Conservation (phyloP, 345 rosid genomes). For the Linum trigynum region DNA sequence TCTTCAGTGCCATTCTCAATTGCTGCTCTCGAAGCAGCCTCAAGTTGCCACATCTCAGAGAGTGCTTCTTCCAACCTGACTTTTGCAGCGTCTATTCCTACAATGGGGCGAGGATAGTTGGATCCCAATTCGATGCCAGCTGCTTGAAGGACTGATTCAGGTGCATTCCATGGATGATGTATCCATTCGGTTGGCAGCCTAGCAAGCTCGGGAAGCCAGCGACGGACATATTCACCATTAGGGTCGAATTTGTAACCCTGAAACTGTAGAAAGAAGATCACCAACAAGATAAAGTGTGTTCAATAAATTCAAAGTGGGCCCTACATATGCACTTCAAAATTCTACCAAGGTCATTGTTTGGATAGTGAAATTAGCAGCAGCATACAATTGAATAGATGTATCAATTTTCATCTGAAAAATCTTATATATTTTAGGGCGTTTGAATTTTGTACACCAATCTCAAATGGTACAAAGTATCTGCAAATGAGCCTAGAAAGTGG, state of each 20-base stretch:
- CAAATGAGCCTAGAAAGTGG: too few relatives aligned
- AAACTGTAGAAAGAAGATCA: constrained; percentile 34
- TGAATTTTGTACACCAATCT: too few relatives aligned
- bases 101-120: constrained; percentile 84
- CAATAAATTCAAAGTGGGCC: background rate
- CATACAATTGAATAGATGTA: too few relatives aligned
- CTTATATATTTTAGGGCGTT: too few relatives aligned
- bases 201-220: constrained; percentile 98
- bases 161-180: constrained; percentile 98
- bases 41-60: constrained; percentile 84
- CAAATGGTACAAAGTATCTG: too few relatives aligned
- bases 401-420: too few relatives aligned
- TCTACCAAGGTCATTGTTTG: too few relatives aligned
- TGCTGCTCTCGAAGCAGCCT: constrained; percentile 92
- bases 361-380: too few relatives aligned
- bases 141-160: constrained; percentile 84
- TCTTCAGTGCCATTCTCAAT: constrained; percentile 91
- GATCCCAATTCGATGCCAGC: constrained; percentile 98
- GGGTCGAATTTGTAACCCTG: constrained; percentile 95
- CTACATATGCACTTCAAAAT: background rate
- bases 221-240: constrained; percentile 79
- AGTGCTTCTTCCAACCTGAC: constrained; percentile 77
- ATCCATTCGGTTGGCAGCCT: constrained; percentile 99
- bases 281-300: constrained; percentile 7
- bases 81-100: constrained; percentile 75